A percentile compares a stretch with the other conserved stretches of the same genome.
Evolutionary conservation across 352 stramenopile genomes (phyloP).

Genomic region (Discostella stelligera): DNA sequence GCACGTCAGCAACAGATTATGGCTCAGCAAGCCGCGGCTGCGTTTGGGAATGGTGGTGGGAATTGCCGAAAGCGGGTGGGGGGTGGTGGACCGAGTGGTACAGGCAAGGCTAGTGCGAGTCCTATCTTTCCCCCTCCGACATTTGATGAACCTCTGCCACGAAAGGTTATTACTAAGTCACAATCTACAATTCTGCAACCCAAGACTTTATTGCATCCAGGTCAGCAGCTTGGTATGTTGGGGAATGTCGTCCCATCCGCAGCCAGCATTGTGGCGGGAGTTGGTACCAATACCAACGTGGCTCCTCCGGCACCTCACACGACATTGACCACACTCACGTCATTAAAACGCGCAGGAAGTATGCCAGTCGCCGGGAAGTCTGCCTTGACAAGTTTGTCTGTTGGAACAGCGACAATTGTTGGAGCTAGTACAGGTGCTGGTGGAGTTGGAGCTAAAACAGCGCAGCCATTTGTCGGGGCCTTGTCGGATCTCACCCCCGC

Average conservation of each 20-base stretch:
- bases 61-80: slow-evolving; percentile 59
- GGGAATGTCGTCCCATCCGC: slow-evolving; percentile 34
- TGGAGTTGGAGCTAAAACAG: slow-evolving; percentile 11
- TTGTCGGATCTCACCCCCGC: slow-evolving; percentile 49
- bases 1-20: slow-evolving; percentile 81
- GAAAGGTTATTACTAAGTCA: slow-evolving; percentile 7
- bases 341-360: slow-evolving; percentile 62
- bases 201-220: slow-evolving; percentile 1
- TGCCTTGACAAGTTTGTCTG: neutral
- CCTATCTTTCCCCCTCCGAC: slow-evolving; percentile 79
- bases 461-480: slow-evolving; percentile 19
- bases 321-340: slow-evolving; percentile 76
- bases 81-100: slow-evolving; percentile 72
- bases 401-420: neutral
- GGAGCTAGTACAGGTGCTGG: neutral
- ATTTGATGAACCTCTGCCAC: slow-evolving; percentile 71
- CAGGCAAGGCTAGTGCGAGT: slow-evolving; percentile 58
- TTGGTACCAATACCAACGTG: slow-evolving; percentile 32
- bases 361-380: slow-evolving; percentile 18
- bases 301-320: slow-evolving; percentile 60
- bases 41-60: slow-evolving; percentile 44
- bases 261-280: slow-evolving; percentile 74
- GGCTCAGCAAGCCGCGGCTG: slow-evolving; percentile 61
- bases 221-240: slow-evolving; percentile 5
- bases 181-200: slow-evolving; percentile 29